Evolutionary conservation across 2,329 filamentous ascomycete genomes (phyloP).

Genomic region (Fusarium camptoceras): DNA sequence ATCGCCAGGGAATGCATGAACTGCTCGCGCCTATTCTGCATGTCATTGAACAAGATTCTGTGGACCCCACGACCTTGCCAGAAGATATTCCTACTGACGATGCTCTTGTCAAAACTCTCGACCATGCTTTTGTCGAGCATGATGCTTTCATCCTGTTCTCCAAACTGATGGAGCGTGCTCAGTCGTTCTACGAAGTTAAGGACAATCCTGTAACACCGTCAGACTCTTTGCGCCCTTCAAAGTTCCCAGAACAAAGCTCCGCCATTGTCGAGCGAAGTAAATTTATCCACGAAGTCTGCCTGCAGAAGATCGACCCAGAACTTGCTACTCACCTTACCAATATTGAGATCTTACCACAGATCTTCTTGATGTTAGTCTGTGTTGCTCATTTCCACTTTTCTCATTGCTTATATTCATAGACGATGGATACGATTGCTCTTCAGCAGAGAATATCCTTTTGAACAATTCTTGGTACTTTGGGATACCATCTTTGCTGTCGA

Average conservation of each 20-base stretch:
- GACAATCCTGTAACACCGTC: conserved; percentile 28
- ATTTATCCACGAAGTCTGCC: conserved; percentile 84
- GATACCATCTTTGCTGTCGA: conserved; percentile 92
- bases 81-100: conserved; percentile 57
- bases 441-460: conserved; percentile 91
- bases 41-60: conserved; percentile 84
- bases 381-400: no score
- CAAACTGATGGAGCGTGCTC: conserved; percentile 87
- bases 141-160: conserved; percentile 90
- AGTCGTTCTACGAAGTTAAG: conserved; percentile 83
- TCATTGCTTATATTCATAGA: conserved; percentile 56
- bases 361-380: conserved; percentile 84
- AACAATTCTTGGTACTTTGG: conserved; percentile 87
- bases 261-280: conserved; percentile 86
- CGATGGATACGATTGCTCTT: conserved; percentile 96
- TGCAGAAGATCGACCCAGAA: conserved; percentile 84
- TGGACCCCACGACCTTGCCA: conserved; percentile 62
- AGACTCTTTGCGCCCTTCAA: conserved; percentile 31
- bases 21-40: conserved; percentile 89
- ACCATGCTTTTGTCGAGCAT: conserved; percentile 83
- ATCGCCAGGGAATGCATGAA: conserved; percentile 99
- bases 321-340: conserved; percentile 82
- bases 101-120: conserved; percentile 74
- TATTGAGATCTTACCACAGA: conserved; percentile 93
- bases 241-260: conserved; percentile 55